A percentile compares a stretch with the other conserved stretches of the same genome.
Conservation (phyloP, 1,284 basidiomycete genomes). For the Mycosarcoma mackinlayi region DNA sequence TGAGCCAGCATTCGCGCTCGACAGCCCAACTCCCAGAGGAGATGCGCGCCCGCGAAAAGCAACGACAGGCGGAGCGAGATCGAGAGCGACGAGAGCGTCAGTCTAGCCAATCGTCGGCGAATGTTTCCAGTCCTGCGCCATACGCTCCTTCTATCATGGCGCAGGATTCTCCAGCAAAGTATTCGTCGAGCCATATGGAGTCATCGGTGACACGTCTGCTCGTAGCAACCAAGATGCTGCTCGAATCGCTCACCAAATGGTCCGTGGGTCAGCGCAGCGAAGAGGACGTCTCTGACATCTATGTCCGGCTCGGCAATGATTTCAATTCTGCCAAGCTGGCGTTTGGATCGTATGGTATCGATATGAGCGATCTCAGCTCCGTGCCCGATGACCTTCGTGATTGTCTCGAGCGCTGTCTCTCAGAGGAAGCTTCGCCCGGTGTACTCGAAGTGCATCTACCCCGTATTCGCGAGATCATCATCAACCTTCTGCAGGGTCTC, state of each 20-base stretch:
- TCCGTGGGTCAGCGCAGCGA: slow-evolving; percentile 77
- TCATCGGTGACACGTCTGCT: slow-evolving; percentile 91
- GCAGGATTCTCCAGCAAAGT: slow-evolving; percentile 32
- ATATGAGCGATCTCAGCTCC: slow-evolving; percentile 88
- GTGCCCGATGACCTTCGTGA: slow-evolving; percentile 89
- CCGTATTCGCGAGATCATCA: slow-evolving; percentile 90
- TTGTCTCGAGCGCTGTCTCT: slow-evolving; percentile 88
- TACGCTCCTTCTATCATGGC: slow-evolving; percentile 9
- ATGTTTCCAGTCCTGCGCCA: slow-evolving; percentile 12
- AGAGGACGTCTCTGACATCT: slow-evolving; percentile 90
- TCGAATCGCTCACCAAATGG: slow-evolving; percentile 84
- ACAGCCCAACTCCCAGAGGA: slow-evolving; percentile 54
- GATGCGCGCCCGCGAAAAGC: slow-evolving; percentile 48
- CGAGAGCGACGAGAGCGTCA: slow-evolving; percentile 39
- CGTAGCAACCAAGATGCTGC: slow-evolving; percentile 91
- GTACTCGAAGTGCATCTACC: slow-evolving; percentile 91
- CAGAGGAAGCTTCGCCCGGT: slow-evolving; percentile 86
- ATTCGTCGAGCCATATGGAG: slow-evolving; percentile 74
- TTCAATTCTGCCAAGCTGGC: slow-evolving; percentile 93
- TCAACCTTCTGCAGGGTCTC: slow-evolving; percentile 87
- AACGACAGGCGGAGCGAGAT: slow-evolving; percentile 43
- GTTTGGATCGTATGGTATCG: slow-evolving; percentile 85
- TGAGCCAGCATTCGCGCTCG: slow-evolving; percentile 23
- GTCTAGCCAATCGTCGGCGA: slow-evolving; percentile 31
- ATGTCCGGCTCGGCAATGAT: slow-evolving; percentile 94